Base-by-base conservation (phyloP, 2,329 filamentous ascomycete species). In the Blastomyces parvus region DNA sequence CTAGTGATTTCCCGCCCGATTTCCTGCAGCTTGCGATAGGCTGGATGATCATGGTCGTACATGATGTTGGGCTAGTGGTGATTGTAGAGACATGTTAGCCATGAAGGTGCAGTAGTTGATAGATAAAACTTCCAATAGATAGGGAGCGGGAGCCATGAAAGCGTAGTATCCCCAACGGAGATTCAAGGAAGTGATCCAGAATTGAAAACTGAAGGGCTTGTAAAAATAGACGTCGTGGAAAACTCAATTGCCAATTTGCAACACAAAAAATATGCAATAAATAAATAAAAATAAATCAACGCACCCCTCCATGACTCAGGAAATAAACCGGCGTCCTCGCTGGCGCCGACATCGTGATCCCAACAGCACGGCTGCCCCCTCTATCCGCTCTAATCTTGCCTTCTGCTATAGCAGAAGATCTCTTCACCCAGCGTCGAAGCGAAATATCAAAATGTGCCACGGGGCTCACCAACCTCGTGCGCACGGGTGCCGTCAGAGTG, bases 1-100 rank as follows among this genome's bases (percentile, higher is more conserved):
- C 82, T 78, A 0, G 87, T 90, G 71, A 91, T 90, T 69, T 91
- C 88, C 8, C 74, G 79, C 52, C 88, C 88, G 61, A 90, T 86
- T 30, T 79, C 73, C 67, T 86, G 82, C 4, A 91, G 82, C 62
- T 87, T 78, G 3, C 78, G 72, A 69, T 88, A 89, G 11, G 84
- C 88, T 0, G 87, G 86, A 70, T 91, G 88, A 0, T 84, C 72
- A 3, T 79, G 83, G n/a, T 89, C 80, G 70, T 87, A 88, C 80
- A 89, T 87, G 44, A 89, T 81, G 67, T 81, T 85, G 3, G 87
- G 88, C 75, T 77, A 33, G 19, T 50, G 19, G 22, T 36, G 33
- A 36, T 9, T 9, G 30, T 48, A n/a, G 52, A 61, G 17, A 22
- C 36, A 53, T 40, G 27, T 55, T 55, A 55, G 33, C n/a, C 9